Evolutionary conservation across 768 basidiomycete species (phyloP).

Genomic region (Lactifluus rugatus): DNA sequence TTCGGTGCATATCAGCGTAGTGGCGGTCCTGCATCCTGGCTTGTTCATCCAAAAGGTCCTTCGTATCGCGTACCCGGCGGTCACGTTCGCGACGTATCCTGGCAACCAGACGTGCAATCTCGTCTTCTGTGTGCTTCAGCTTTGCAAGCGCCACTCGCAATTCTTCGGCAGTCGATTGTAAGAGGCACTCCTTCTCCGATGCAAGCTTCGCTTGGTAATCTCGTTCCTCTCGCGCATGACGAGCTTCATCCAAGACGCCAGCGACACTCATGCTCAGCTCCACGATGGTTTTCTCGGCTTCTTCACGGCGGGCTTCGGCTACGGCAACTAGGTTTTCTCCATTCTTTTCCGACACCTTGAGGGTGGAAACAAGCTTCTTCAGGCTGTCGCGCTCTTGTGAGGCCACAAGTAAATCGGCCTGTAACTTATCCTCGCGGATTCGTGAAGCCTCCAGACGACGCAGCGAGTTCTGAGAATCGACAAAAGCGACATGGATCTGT

Average conservation of each 20-base stretch:
- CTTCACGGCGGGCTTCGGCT: background rate
- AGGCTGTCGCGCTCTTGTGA: background rate
- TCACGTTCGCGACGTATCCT: background rate
- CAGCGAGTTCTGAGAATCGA: background rate
- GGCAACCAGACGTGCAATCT: background rate
- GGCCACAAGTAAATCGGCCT: background rate
- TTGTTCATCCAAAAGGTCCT: constrained; percentile 2
- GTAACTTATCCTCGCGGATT: background rate
- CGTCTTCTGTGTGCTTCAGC: background rate
- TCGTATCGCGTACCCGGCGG: background rate
- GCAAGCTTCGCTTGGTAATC: background rate
- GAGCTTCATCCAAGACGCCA: background rate
- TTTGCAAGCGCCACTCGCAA: background rate
- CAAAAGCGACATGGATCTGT: background rate
- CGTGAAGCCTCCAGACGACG: background rate
- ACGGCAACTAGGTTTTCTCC: too few species aligned
- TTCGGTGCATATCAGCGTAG: background rate
- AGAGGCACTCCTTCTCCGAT: background rate
- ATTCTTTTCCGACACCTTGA: background rate
- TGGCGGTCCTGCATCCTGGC: background rate
- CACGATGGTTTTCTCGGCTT: background rate
- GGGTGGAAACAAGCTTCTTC: background rate
- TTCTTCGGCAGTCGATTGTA: background rate
- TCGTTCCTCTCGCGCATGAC: background rate
- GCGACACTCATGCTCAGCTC: background rate